Percentiles rank a stretch among this genome's conserved stretches.
phyloP scores from a whole-genome alignment of 1,284 basidiomycete species.

The Athelia psychrophila region DNA sequence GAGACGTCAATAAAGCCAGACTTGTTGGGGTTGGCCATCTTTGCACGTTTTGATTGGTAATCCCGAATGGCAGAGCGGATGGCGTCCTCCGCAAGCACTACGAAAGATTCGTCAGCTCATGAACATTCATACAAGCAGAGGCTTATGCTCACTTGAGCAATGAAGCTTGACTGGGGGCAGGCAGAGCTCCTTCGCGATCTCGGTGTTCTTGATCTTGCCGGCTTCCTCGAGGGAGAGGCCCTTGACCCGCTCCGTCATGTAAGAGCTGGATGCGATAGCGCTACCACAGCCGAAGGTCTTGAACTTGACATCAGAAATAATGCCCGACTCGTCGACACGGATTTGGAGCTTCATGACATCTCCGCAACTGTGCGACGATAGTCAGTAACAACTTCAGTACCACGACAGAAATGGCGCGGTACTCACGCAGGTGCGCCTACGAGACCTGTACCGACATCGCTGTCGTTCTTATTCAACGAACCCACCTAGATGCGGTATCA shows the following conservation, averaged over 20 bases:
- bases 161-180: constrained; percentile 97
- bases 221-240: constrained; percentile 94
- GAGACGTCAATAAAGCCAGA: constrained; percentile 75
- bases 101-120: constrained; percentile 13
- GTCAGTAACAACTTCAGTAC: constrained; percentile 11
- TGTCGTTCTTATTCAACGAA: constrained; percentile 88
- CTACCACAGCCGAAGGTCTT: constrained; percentile 98
- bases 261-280: constrained; percentile 95
- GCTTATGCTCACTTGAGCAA: constrained; percentile 67
- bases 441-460: constrained; percentile 94
- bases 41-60: constrained; percentile 78
- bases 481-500: constrained; percentile 79
- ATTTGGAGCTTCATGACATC: constrained; percentile 99
- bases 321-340: constrained; percentile 90
- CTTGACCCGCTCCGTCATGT: constrained; percentile 98
- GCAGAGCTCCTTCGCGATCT: constrained; percentile 96
- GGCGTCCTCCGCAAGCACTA: constrained; percentile 97
- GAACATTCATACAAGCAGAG: constrained; percentile 5
- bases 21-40: constrained; percentile 48
- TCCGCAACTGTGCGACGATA: constrained; percentile 53
- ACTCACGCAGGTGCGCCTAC: constrained; percentile 97
- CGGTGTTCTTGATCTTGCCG: constrained; percentile 97
- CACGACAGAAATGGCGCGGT: constrained; percentile 1
- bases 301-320: constrained; percentile 99
- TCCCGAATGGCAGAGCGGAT: constrained; percentile 95